Percentiles rank a stretch among this genome's conserved stretches.
Evolutionary conservation across 78 protist genomes (phyloP).

Genomic region (slime mould (Dictyostelium discoideum)): dicty_2.7 NC_007089.4:4308001-4308500

Average conservation of each 20-base stretch:
- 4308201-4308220: too few species aligned
- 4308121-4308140: not conserved
- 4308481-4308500: not conserved
- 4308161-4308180: not conserved
- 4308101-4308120: not conserved
- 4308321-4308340: slow-evolving; percentile 39
- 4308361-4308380: slow-evolving; percentile 9
- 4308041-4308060: slow-evolving; percentile 23
- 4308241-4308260: not conserved
- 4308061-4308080: slow-evolving; percentile 7
- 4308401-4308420: slow-evolving; percentile 18
- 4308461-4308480: not conserved
- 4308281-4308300: not conserved
- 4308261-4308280: not conserved
- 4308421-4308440: slow-evolving; percentile 40
- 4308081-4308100: slow-evolving; percentile 3
- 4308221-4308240: not conserved
- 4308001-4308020: slow-evolving; percentile 73
- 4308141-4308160: not conserved
- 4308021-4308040: slow-evolving; percentile 77
- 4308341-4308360: slow-evolving; percentile 30
- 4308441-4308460: slow-evolving; percentile 57
- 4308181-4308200: not conserved
- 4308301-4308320: not conserved
- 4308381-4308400: slow-evolving; percentile 8